Evolutionary conservation across 2,329 filamentous ascomycete species (phyloP).

Genomic region (Calonectria multiphialidica): DNA sequence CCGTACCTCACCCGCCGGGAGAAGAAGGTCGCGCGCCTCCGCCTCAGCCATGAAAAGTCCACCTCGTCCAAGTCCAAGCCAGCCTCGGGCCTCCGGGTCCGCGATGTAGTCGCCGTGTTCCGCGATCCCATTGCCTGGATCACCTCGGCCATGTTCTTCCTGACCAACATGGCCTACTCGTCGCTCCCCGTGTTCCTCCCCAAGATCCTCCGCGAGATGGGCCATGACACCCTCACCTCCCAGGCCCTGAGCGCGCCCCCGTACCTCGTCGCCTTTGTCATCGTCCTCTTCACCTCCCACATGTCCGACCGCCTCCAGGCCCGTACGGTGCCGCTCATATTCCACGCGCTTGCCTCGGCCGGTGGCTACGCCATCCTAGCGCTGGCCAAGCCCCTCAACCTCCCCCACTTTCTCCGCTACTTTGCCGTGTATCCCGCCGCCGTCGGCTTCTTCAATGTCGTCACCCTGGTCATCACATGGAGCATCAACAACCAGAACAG

Average conservation of each 20-base stretch:
- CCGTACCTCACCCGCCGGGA: slow-evolving; percentile 72
- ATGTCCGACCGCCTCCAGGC: slow-evolving; percentile 75
- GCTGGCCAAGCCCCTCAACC: slow-evolving; percentile 61
- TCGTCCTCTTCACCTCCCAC: slow-evolving; percentile 79
- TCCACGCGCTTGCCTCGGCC: slow-evolving; percentile 76
- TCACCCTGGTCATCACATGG: slow-evolving; percentile 90
- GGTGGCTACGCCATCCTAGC: slow-evolving; percentile 72
- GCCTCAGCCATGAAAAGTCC: slow-evolving; percentile 68
- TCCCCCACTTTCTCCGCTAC: slow-evolving; percentile 71
- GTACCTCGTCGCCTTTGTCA: slow-evolving; percentile 80
- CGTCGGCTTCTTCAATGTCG: slow-evolving; percentile 84
- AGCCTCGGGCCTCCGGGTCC: slow-evolving; percentile 59
- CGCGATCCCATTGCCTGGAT: slow-evolving; percentile 66
- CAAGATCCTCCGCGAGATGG: slow-evolving; percentile 83
- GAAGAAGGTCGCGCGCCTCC: slow-evolving; percentile 76
- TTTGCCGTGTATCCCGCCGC: slow-evolving; percentile 82
- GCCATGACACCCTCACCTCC: slow-evolving; percentile 73
- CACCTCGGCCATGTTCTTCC: slow-evolving; percentile 86
- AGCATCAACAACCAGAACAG: slow-evolving; percentile 86
- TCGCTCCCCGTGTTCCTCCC: slow-evolving; percentile 91
- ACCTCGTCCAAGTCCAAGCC: slow-evolving; percentile 32
- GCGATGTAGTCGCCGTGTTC: slow-evolving; percentile 65
- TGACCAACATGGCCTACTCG: slow-evolving; percentile 88
- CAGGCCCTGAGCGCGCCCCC: slow-evolving; percentile 87
- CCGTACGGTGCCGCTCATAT: slow-evolving; percentile 75